Evolutionary conservation across 495 filamentous ascomycete genomes (phyloP), one percentile per base, ranked within the genome.

Genomic region (Talaromyces trachyspermus): DNA sequence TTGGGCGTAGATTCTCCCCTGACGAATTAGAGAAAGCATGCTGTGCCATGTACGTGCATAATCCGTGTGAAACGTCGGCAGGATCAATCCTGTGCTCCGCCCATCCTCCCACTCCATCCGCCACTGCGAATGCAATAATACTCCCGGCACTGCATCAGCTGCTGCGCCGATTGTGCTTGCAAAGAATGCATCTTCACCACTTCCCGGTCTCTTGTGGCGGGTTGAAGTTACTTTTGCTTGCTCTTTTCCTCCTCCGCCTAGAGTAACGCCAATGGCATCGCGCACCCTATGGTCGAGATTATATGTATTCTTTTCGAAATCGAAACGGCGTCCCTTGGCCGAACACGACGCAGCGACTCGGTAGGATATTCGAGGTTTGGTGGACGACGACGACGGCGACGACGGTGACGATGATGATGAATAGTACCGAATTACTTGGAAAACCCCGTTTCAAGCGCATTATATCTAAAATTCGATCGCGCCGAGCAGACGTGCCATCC

Each of bases 131-230:
- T 0, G 91, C 89, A 23, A 73, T 54, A 4, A 64, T 56, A 10
- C 60, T n/a, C n/a, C 56, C 54, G 5, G 65, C 57, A 10, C 60
- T n/a, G n/a, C 56, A n/a, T 56, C 26, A 83, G 69, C 20, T 65
- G 66, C 11, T 65, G 66, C 74, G 36, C 83, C 80, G 23, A 95
- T 68, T 9, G 76, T 78, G 54, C 84, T 86, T 29, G 92, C 81
- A 66, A 99, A 97, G 64, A 96, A 97, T 25, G 94, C 86, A 77
- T 99, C 92, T 61, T 97, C 89, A 9, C 92, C 92, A 41, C 84
- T 88, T 39, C 83, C 81, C 9, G 84, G 82, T n/a, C 86, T 74
- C 43, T 57, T 58, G 41, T 58, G 15, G 38, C 59, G 8, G 57
- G 56, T 46, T n/a, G n/a, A n/a, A n/a, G n/a, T n/a, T n/a, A n/a